These are phyloP conservation scores for Corinectria fuckeliana DNA, from an alignment of 2,329 filamentous ascomycete species.

Conservation along the genomic window DNA sequence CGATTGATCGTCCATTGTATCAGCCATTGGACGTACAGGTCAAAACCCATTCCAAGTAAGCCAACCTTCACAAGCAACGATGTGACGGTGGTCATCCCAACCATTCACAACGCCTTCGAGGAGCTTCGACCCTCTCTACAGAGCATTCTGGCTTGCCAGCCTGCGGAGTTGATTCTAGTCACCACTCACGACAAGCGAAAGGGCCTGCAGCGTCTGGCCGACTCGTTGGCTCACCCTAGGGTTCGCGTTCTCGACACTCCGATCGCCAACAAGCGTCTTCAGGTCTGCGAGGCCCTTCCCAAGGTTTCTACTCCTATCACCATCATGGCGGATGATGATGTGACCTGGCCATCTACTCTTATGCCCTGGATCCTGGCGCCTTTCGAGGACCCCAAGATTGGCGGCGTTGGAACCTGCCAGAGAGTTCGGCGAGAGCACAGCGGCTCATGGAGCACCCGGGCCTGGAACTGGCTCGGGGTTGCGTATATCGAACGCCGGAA, in stretches of 20 bases:
- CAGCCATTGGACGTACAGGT: slow-evolving; percentile 87
- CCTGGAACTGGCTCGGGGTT: slow-evolving; percentile 90
- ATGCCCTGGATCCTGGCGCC: slow-evolving; percentile 92
- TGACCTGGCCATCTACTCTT: slow-evolving; percentile 86
- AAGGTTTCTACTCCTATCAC: slow-evolving; percentile 84
- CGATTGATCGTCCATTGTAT: slow-evolving; percentile 84
- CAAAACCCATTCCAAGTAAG: slow-evolving; percentile 80
- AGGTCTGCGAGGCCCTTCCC: slow-evolving; percentile 90
- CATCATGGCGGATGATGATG: slow-evolving; percentile 94
- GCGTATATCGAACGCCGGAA: slow-evolving; percentile 93
- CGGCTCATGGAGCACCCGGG: slow-evolving; percentile 63
- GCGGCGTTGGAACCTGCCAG: slow-evolving; percentile 92
- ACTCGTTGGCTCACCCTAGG: slow-evolving; percentile 63
- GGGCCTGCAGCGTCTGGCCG: slow-evolving; percentile 70
- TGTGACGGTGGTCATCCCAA: slow-evolving; percentile 93
- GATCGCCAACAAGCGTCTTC: slow-evolving; percentile 93
- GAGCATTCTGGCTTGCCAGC: slow-evolving; percentile 74
- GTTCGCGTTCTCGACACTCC: slow-evolving; percentile 78
- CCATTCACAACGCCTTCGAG: slow-evolving; percentile 85
- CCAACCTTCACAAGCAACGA: slow-evolving; percentile 81
- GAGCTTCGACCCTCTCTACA: slow-evolving; percentile 82
- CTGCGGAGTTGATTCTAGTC: slow-evolving; percentile 79
- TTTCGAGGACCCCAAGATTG: slow-evolving; percentile 83
- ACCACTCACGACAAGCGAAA: slow-evolving; percentile 82
- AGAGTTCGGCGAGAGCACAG: slow-evolving; percentile 74